Percentiles rank a stretch among this genome's conserved stretches.
These are phyloP conservation scores for Penicillium sp. DNA, from an alignment of 2,329 filamentous ascomycete species.

Conservation along the genomic window DNA sequence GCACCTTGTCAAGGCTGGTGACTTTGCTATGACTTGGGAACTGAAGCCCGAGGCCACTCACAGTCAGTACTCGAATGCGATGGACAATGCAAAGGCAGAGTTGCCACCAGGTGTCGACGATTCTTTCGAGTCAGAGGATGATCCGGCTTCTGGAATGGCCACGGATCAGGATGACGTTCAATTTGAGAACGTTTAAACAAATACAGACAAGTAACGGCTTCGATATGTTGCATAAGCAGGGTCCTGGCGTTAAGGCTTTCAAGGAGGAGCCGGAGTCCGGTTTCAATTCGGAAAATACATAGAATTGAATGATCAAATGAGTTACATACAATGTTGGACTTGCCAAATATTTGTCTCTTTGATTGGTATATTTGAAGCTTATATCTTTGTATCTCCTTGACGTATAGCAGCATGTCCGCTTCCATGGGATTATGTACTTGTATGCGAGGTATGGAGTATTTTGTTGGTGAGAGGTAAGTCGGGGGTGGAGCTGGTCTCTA, in stretches of 20 bases:
- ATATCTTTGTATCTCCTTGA: background rate
- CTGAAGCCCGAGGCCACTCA: conserved; percentile 68
- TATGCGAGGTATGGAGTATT: background rate
- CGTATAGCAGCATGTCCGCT: background rate
- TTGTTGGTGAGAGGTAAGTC: background rate
- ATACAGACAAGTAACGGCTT: conserved; percentile 1
- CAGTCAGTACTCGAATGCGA: conserved; percentile 46
- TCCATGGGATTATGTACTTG: background rate
- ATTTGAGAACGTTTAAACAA: conserved; percentile 68
- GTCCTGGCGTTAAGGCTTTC: conserved; percentile 21
- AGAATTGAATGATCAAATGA: conserved; percentile 8
- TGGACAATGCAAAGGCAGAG: conserved; percentile 52
- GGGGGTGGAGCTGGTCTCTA: background rate
- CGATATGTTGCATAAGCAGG: conserved; percentile 26
- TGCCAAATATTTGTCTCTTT: background rate
- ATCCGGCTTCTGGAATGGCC: conserved; percentile 46
- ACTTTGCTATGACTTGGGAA: conserved; percentile 82
- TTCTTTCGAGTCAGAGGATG: conserved; percentile 52
- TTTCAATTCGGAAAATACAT: background rate
- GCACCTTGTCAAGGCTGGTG: conserved; percentile 74
- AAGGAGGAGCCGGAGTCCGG: background rate
- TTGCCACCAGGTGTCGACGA: conserved; percentile 48
- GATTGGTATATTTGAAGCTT: background rate
- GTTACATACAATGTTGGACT: background rate
- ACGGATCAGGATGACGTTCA: conserved; percentile 62